Evolutionary conservation across 2,329 filamentous ascomycete species (phyloP).

Genomic region (Coniella lustricola): DNA sequence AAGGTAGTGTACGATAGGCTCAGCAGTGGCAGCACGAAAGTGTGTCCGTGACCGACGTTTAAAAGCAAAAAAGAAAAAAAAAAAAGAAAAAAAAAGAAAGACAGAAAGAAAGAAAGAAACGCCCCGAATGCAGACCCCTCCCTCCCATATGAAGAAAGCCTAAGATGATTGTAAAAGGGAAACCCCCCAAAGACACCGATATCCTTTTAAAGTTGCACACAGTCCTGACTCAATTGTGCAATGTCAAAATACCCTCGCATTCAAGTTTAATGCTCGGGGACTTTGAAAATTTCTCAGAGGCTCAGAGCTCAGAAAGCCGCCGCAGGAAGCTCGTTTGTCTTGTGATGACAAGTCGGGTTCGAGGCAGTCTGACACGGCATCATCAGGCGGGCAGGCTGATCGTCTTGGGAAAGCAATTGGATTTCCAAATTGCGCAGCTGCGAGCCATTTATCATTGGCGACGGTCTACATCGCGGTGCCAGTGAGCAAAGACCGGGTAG

Average conservation of each 20-base stretch:
- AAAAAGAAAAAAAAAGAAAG: no score
- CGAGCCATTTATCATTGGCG: not conserved
- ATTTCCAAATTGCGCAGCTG: no score
- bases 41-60: conserved; percentile 1
- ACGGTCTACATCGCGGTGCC: conserved; percentile 27
- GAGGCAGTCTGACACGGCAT: not conserved
- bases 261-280: not conserved
- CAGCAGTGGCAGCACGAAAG: conserved; percentile 4
- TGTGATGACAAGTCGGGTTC: not conserved
- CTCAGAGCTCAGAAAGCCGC: not conserved
- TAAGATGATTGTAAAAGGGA: conserved; percentile 4
- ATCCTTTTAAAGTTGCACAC: conserved; percentile 9
- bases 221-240: not conserved
- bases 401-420: no score
- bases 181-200: conserved; percentile 10
- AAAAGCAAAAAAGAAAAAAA: conserved; percentile 6
- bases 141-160: not conserved
- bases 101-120: no score
- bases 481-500: conserved; percentile 24
- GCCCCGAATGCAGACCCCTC: conserved; percentile 7
- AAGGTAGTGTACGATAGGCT: conserved; percentile 8
- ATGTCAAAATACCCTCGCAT: not conserved
- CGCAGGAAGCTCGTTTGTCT: not conserved
- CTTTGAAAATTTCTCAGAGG: no score
- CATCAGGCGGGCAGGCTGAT: no score